phyloP scores from a whole-genome alignment of 805 yeast species.

The Wickerhamomyces canadensis region DNA sequence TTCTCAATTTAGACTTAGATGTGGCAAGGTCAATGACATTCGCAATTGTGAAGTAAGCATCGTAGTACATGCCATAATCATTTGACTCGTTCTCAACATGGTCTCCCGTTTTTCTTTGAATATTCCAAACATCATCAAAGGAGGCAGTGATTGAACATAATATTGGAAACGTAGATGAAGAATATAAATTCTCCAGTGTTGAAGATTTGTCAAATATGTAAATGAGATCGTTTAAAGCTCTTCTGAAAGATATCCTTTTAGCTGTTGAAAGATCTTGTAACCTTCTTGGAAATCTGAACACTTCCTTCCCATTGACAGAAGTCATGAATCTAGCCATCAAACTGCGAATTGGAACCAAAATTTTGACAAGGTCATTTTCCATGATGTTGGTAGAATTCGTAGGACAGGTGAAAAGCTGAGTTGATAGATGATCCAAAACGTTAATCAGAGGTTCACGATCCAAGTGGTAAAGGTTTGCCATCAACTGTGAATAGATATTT shows the following conservation, averaged over 20 bases:
- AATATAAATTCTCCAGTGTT: slow-evolving; percentile 27
- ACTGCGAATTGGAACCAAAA: slow-evolving; percentile 42
- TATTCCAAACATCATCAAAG: slow-evolving; percentile 54
- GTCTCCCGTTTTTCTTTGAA: slow-evolving; percentile 57
- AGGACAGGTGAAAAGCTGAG: slow-evolving; percentile 89
- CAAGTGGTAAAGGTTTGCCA: slow-evolving; percentile 43
- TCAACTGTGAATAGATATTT: slow-evolving; percentile 45
- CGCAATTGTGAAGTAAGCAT: slow-evolving; percentile 39
- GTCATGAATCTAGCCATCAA: slow-evolving; percentile 34
- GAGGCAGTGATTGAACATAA: slow-evolving; percentile 42
- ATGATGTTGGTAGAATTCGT: slow-evolving; percentile 56
- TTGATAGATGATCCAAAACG: slow-evolving; percentile 63
- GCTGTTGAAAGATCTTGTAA: slow-evolving; percentile 9
- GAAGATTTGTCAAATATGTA: slow-evolving; percentile 24
- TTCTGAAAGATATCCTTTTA: slow-evolving; percentile 8
- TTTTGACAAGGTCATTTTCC: slow-evolving; percentile 21
- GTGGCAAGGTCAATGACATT: slow-evolving; percentile 35
- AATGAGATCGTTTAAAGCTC: slow-evolving; percentile 12
- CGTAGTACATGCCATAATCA: slow-evolving; percentile 45
- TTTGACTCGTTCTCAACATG: slow-evolving; percentile 58
- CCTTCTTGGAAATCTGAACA: slow-evolving; percentile 5
- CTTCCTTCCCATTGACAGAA: slow-evolving; percentile 28
- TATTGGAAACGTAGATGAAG: slow-evolving; percentile 33
- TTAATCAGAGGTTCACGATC: slow-evolving; percentile 91
- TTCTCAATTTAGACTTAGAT: slow-evolving; percentile 1